These are phyloP conservation scores for Hyphodiscus sp. DNA, from an alignment of 2,329 filamentous ascomycete species.

Conservation along the genomic window DNA sequence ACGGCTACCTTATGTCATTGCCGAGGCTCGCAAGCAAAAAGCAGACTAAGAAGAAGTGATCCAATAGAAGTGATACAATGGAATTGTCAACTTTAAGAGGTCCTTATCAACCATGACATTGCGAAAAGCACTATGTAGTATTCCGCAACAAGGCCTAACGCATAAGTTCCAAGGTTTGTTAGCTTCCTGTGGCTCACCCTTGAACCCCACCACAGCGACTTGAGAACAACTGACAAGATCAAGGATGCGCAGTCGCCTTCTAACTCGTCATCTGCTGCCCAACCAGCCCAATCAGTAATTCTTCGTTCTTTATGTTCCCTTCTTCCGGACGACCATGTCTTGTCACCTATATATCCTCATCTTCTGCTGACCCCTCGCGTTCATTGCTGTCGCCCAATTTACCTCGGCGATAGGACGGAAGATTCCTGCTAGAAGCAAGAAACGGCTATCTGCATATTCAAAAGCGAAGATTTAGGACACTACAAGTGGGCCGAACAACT, in stretches of 20 bases:
- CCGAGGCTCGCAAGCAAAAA: no score
- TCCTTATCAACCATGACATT: no score
- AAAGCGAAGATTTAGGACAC: background rate
- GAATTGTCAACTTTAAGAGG: no score
- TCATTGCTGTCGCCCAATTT: background rate
- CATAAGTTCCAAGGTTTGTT: no score
- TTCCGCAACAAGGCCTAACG: no score
- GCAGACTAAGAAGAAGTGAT: no score
- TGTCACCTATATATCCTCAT: background rate
- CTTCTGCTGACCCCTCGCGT: background rate
- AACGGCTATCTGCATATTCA: background rate
- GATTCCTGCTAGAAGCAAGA: background rate
- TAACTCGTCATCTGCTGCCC: conserved; percentile 8
- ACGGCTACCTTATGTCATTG: no score
- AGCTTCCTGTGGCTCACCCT: no score
- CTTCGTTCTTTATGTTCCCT: background rate
- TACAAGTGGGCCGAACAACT: background rate
- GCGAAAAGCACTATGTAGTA: no score
- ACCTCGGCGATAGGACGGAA: background rate
- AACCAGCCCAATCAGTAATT: conserved; percentile 3
- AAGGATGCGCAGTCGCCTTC: conserved; percentile 2
- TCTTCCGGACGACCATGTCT: background rate
- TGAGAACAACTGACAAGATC: conserved; percentile 2
- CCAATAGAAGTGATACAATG: no score
- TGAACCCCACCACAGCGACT: no score